Evolutionary conservation across 1,284 basidiomycete genomes (phyloP), one percentile per base, ranked within the genome.

Genomic region (Malassezia sympodialis): DNA sequence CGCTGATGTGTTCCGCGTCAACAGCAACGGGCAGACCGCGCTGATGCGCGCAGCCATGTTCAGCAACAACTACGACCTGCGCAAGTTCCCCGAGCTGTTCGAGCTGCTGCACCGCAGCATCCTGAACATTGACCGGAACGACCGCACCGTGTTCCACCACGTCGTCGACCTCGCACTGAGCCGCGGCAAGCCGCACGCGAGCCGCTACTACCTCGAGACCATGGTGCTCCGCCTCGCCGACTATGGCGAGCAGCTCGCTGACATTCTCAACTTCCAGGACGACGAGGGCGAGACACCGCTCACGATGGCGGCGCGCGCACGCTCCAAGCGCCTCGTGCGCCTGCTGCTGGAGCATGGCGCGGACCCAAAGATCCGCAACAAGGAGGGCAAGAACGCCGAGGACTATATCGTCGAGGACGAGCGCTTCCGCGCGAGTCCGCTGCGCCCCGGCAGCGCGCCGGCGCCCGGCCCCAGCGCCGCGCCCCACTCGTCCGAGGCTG

Each of bases 21-120:
- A 98, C 79, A 87, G 87, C 74, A 84, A 89, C 23, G 94, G 94
- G 24, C 94, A 98, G 76, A 98, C 94, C 10, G 87, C 94, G 0
- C 79, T 99, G 51, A 99, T 99, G 94, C 87, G 94, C 21, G 87
- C 86, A 63, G 94, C 96, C 70, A 98, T 98, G 94, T 99, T 98
- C 76, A 89, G 90, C 57, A 99, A 99, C 78, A 99, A 98, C 76
- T 98, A 98, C 75, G 94, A 99, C 76, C 85, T 98, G 51, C 88
- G 94, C 68, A 99, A 98, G 76, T 99, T 99, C 69, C 90, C 90
- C 2, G 93, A 98, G 75, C 79, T 99, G 19, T 98, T 96, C 76
- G 93, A 98, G 75, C 82, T 96, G 7, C 78, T 99, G 23, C 93
- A 98, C 72, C 86, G 90, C 15, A 94, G 90, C 21, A 96, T 93